These are phyloP conservation scores for Brassica nigra DNA, from an alignment of 345 rosid species.

Conservation along the genomic window DNA sequence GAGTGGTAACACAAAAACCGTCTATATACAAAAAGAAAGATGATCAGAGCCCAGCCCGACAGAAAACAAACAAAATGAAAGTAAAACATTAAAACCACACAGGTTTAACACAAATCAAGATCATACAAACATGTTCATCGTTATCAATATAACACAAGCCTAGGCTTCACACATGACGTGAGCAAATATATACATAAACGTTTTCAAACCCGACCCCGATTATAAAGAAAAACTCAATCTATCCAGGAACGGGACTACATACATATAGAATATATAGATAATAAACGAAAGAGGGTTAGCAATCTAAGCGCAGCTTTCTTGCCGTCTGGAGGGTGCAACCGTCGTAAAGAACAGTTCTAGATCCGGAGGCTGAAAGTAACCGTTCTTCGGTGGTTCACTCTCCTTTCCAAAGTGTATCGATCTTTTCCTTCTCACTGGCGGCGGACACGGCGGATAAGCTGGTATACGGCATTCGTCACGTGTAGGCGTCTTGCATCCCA, in stretches of 20 bases:
- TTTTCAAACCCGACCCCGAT: constrained; percentile 6
- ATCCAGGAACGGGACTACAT: constrained; percentile 3
- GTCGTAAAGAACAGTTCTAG: constrained; percentile 56
- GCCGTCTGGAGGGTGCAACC: constrained; percentile 29
- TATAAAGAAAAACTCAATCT: background rate
- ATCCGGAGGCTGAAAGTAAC: constrained; percentile 74
- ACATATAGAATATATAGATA: background rate
- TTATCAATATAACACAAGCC: background rate
- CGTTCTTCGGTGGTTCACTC: constrained; percentile 54
- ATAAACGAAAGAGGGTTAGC: constrained; percentile 17
- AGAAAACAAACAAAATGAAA: background rate
- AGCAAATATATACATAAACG: constrained; percentile 7
- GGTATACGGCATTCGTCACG: constrained; percentile 46
- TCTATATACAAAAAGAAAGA: background rate
- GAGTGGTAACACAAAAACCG: background rate
- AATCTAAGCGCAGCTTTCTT: constrained; percentile 25
- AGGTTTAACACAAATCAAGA: constrained; percentile 2
- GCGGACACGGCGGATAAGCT: constrained; percentile 50
- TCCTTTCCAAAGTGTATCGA: background rate
- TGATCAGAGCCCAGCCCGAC: background rate
- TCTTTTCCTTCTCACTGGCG: constrained; percentile 66
- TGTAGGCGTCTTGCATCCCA: constrained; percentile 62
- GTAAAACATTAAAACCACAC: background rate
- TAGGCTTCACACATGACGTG: background rate
- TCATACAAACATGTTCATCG: background rate